Percentiles rank a stretch among this genome's conserved stretches.
phyloP scores from a whole-genome alignment of 768 basidiomycete species.

The Gloeopeniophorella convolvens region DNA sequence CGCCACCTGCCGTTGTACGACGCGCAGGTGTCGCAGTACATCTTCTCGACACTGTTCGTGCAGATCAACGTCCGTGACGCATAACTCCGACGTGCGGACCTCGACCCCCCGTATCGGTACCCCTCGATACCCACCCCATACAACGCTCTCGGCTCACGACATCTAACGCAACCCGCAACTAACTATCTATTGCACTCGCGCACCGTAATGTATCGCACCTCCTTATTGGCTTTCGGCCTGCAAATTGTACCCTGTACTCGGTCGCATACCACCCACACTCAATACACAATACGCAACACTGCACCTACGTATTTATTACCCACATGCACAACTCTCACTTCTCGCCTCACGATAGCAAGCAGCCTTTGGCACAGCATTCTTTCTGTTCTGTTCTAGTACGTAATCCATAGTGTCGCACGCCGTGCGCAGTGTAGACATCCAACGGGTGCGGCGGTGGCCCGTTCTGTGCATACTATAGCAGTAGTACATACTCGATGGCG shows the following conservation, averaged over 20 bases:
- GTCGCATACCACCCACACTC: neutral
- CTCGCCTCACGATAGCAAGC: no score
- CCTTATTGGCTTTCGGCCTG: no score
- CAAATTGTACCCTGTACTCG: neutral
- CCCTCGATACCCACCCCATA: neutral
- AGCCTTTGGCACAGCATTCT: no score
- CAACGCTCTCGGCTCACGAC: neutral
- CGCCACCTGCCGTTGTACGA: slow-evolving; percentile 90
- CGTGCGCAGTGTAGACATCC: no score
- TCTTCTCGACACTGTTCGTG: slow-evolving; percentile 94
- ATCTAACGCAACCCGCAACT: neutral
- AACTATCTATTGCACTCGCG: neutral
- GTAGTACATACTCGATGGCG: no score
- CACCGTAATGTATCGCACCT: slow-evolving; percentile 5
- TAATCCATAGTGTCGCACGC: no score
- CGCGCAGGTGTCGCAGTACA: slow-evolving; percentile 74
- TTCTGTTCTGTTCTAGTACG: no score
- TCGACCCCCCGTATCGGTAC: no score
- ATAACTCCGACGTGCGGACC: slow-evolving; percentile 12
- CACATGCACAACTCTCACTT: no score
- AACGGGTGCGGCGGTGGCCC: no score
- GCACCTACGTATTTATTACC: no score
- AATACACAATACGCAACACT: neutral
- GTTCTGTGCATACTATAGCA: no score
- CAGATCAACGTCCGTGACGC: slow-evolving; percentile 43